Conservation (phyloP, 2,329 filamentous ascomycete genomes). For the Aureobasidium mangrovei region DNA sequence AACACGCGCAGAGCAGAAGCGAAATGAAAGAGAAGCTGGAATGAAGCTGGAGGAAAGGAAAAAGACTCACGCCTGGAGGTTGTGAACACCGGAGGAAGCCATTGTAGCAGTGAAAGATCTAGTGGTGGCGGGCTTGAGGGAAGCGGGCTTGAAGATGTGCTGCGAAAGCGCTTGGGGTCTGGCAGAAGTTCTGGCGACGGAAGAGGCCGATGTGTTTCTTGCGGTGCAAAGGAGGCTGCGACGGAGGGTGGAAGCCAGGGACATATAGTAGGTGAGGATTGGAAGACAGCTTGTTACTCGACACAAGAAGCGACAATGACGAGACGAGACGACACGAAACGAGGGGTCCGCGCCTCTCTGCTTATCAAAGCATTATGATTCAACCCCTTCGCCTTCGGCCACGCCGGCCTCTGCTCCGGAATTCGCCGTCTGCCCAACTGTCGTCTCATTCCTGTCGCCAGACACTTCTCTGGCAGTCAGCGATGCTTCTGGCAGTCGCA, state of each 20-base stretch:
- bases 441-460: too few species aligned
- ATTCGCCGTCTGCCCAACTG: too few species aligned
- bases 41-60: background rate
- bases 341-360: background rate
- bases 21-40: background rate
- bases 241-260: slow-evolving; percentile 10
- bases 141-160: slow-evolving; percentile 15
- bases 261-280: slow-evolving; percentile 1
- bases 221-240: slow-evolving; percentile 15
- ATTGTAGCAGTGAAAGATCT: slow-evolving; percentile 37
- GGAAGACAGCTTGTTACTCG: background rate
- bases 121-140: slow-evolving; percentile 18
- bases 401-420: too few species aligned
- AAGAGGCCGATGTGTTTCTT: slow-evolving; percentile 13
- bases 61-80: slow-evolving; percentile 35
- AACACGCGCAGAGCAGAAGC: background rate
- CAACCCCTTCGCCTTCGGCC: too few species aligned
- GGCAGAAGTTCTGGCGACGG: slow-evolving; percentile 4
- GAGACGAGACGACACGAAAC: too few species aligned
- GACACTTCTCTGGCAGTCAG: too few species aligned
- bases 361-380: background rate
- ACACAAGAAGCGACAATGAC: too few species aligned
- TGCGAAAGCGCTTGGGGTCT: slow-evolving; percentile 12
- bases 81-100: slow-evolving; percentile 42
- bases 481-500: too few species aligned